Conservation (phyloP, 306 rosid genomes). For the Pterocarpus santalinus region DNA sequence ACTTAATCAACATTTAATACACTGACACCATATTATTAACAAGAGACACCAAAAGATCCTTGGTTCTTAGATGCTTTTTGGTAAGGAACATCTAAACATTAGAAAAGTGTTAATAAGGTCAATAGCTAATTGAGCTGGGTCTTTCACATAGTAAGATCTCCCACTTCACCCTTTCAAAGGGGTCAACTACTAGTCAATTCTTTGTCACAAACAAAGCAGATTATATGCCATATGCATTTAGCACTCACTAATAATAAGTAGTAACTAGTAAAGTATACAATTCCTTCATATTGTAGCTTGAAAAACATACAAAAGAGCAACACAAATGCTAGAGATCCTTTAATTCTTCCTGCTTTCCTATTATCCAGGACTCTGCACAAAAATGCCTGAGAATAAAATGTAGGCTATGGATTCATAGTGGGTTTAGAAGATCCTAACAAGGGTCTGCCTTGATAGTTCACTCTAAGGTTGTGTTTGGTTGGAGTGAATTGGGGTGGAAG, state of each 20-base stretch:
- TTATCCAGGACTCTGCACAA: not conserved
- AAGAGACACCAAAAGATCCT: slow-evolving; percentile 85
- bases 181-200: slow-evolving; percentile 22
- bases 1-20: slow-evolving; percentile 4
- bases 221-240: slow-evolving; percentile 23
- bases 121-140: slow-evolving; percentile 33
- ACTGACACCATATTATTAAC: too few relatives aligned
- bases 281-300: not conserved
- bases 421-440: slow-evolving; percentile 16
- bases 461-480: too few relatives aligned
- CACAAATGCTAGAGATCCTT: slow-evolving; percentile 17
- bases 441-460: not conserved
- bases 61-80: slow-evolving; percentile 91
- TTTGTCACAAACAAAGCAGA: slow-evolving; percentile 30
- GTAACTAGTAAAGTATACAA: not conserved
- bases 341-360: not conserved
- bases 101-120: slow-evolving; percentile 39
- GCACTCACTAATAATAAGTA: not conserved
- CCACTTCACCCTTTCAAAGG: slow-evolving; percentile 34
- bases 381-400: not conserved
- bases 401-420: not conserved
- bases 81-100: slow-evolving; percentile 82
- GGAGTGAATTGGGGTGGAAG: too few relatives aligned
- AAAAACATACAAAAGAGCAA: not conserved
- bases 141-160: slow-evolving; percentile 21